Percentiles rank a stretch among this genome's conserved stretches.
Evolutionary conservation across 345 rosid genomes (phyloP).

Genomic region (Alliaria petiolata): DNA sequence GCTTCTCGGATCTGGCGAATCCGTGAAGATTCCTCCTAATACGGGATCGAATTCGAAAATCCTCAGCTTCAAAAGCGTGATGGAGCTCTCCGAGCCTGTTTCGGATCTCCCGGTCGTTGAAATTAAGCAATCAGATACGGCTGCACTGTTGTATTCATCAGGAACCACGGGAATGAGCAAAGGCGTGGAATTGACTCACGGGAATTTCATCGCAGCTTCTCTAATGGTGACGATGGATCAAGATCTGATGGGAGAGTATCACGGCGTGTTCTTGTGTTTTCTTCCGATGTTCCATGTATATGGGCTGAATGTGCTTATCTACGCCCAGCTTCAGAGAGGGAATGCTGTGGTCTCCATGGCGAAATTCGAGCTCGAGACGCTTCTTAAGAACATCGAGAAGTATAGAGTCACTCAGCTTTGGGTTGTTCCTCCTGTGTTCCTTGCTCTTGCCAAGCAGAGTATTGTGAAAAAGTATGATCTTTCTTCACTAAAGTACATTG

Average conservation of each 20-base stretch:
- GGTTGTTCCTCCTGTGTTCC: conserved; percentile 84
- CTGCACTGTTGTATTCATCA: conserved; percentile 74
- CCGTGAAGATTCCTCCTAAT: background rate
- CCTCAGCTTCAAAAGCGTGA: conserved; percentile 42
- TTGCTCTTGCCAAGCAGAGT: conserved; percentile 72
- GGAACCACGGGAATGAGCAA: conserved; percentile 88
- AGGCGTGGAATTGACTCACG: conserved; percentile 78
- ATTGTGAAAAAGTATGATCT: conserved; percentile 57
- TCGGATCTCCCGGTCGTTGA: conserved; percentile 42
- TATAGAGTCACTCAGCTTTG: conserved; percentile 64
- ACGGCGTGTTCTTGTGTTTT: conserved; percentile 52
- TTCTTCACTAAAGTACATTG: conserved; percentile 62
- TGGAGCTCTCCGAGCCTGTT: conserved; percentile 41
- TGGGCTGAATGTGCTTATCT: conserved; percentile 51
- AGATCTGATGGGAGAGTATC: conserved; percentile 48
- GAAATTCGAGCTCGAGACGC: conserved; percentile 56
- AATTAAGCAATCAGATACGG: conserved; percentile 59
- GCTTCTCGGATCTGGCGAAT: conserved; percentile 40
- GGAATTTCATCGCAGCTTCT: conserved; percentile 72
- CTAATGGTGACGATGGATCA: conserved; percentile 46
- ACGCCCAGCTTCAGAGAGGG: conserved; percentile 62
- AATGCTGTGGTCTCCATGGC: conserved; percentile 57
- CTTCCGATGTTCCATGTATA: conserved; percentile 95
- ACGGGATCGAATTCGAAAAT: conserved; percentile 27
- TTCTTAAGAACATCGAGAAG: conserved; percentile 54